Evolutionary conservation across 257 asterid species (phyloP).

Genomic region (Nicotiana tomentosiformis): DNA sequence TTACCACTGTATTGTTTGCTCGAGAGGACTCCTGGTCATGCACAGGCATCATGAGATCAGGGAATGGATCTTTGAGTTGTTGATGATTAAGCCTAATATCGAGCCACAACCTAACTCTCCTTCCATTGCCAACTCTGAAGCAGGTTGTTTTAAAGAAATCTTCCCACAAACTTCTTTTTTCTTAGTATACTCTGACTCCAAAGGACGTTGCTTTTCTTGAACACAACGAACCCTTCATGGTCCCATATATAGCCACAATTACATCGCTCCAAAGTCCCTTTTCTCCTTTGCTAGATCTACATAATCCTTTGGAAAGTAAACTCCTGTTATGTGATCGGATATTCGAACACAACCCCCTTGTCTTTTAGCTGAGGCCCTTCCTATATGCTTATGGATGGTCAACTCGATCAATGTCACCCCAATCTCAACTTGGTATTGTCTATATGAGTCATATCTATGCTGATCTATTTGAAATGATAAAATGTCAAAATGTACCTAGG

Average conservation of each 20-base stretch:
- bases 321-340: not conserved
- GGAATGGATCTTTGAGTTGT: not conserved
- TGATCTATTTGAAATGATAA: not conserved
- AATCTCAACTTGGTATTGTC: not conserved
- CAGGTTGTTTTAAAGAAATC: not conserved
- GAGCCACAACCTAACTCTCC: not conserved
- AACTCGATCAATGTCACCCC: not conserved
- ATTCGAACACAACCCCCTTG: not conserved
- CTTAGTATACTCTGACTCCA: not conserved
- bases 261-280: not conserved
- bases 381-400: not conserved
- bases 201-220: not conserved
- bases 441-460: not conserved
- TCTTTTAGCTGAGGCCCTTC: not conserved
- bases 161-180: not conserved
- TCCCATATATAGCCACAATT: not conserved
- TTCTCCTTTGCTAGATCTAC: not conserved
- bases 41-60: not conserved
- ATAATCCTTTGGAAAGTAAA: not conserved
- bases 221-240: not conserved
- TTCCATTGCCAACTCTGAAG: not conserved
- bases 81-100: not conserved
- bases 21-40: not conserved
- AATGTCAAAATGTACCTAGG: not conserved
- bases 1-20: not conserved